Conservation (phyloP, 2,329 filamentous ascomycete species). For the Penicillium sp. region DNA sequence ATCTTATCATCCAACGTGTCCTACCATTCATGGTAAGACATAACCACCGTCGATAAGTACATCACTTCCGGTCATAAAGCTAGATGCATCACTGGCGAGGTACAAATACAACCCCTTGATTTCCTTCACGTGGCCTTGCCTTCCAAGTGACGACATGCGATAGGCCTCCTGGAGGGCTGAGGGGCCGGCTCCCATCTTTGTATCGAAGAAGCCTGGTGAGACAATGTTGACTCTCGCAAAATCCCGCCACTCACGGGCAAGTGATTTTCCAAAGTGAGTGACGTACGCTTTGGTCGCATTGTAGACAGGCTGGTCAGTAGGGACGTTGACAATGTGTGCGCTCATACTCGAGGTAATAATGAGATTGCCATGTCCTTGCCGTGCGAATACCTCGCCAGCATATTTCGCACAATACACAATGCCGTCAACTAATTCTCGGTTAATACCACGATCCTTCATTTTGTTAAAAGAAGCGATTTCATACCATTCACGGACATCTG, state of each 20-base stretch:
- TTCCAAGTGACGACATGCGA: conserved; percentile 49
- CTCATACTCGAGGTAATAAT: conserved; percentile 55
- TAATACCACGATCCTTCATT: not conserved
- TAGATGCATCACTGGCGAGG: conserved; percentile 47
- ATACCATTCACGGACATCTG: conserved; percentile 56
- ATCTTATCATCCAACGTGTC: not conserved
- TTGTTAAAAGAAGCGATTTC: conserved; percentile 15
- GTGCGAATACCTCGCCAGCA: conserved; percentile 45
- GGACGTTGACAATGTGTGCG: conserved; percentile 52
- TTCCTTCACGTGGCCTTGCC: conserved; percentile 37
- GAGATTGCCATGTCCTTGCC: conserved; percentile 43
- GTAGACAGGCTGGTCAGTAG: conserved; percentile 56
- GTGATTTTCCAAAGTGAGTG: conserved; percentile 55
- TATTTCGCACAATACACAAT: conserved; percentile 48
- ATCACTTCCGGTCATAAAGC: conserved; percentile 50
- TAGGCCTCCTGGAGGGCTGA: conserved; percentile 45
- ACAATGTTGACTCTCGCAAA: conserved; percentile 59
- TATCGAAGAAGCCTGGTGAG: conserved; percentile 55
- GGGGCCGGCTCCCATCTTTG: conserved; percentile 53
- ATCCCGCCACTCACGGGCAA: conserved; percentile 57
- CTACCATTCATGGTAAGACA: conserved; percentile 27
- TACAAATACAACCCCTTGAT: conserved; percentile 46
- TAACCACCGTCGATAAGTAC: conserved; percentile 52
- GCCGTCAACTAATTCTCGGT: conserved; percentile 42
- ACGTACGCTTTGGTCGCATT: conserved; percentile 58